phyloP scores from a whole-genome alignment of 805 yeast genomes.

The Nematodospora valgi region DNA sequence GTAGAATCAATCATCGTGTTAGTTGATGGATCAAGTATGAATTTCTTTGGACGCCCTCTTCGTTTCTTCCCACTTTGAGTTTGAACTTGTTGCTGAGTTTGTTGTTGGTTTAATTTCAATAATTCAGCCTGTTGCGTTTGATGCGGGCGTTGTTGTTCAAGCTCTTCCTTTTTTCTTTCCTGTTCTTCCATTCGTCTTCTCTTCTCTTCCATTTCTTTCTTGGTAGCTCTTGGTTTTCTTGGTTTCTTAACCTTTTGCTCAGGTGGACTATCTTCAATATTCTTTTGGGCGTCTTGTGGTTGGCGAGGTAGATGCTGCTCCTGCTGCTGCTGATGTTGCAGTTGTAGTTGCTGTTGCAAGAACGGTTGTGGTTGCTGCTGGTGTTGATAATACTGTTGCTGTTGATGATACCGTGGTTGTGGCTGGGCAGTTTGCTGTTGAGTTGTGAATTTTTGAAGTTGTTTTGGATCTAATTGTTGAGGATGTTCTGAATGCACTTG shows the following conservation, averaged over 20 bases:
- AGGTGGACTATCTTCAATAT: conserved; percentile 5
- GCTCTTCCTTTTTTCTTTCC: conserved; percentile 14
- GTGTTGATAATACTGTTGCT: conserved; percentile 8
- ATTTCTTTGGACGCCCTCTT: conserved; percentile 41
- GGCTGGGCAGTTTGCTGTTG: conserved; percentile 12
- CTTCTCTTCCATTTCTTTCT: conserved; percentile 10
- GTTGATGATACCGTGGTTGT: conserved; percentile 9
- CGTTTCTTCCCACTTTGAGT: conserved; percentile 29
- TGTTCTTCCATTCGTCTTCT: conserved; percentile 13
- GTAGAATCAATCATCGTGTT: conserved; percentile 38
- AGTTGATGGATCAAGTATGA: conserved; percentile 40
- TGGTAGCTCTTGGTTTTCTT: conserved; percentile 10
- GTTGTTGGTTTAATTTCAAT: conserved; percentile 14
- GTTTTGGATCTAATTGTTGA: conserved; percentile 14
- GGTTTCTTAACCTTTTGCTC: conserved; percentile 9
- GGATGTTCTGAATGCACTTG: conserved; percentile 10
- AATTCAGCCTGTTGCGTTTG: background rate
- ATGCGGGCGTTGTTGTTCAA: conserved; percentile 4
- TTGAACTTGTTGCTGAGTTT: conserved; percentile 12
- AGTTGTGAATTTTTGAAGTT: conserved; percentile 9
- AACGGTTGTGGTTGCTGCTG: conserved; percentile 10
- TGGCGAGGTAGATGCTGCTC: conserved; percentile 7
- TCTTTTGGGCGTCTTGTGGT: conserved; percentile 1
- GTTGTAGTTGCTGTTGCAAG: conserved; percentile 11
- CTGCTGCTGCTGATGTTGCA: conserved; percentile 10